These are phyloP conservation scores for Cylindrotheca fusiformis DNA, from an alignment of 108 stramenopile genomes.

Conservation along the genomic window DNA sequence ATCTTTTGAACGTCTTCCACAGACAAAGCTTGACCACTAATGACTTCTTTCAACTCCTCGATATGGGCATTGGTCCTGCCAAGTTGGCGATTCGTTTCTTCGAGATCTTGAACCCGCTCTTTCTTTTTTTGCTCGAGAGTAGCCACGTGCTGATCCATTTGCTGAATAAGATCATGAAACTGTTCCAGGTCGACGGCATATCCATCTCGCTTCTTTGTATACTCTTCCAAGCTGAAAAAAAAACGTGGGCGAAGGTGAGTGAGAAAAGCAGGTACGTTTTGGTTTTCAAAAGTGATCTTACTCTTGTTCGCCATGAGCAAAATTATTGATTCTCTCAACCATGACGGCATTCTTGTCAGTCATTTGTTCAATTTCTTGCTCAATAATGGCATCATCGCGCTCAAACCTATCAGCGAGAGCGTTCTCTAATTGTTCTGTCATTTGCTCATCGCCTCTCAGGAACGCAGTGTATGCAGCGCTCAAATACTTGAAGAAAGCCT, in stretches of 20 bases:
- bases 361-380: conserved; percentile 63
- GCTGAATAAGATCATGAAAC: conserved; percentile 75
- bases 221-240: conserved; percentile 50
- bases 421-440: conserved; percentile 59
- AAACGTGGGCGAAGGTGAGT: neutral
- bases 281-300: conserved; percentile 66
- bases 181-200: conserved; percentile 82
- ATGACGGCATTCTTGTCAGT: conserved; percentile 62
- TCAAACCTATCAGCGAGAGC: conserved; percentile 75
- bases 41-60: conserved; percentile 39
- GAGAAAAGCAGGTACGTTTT: too few species aligned
- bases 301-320: conserved; percentile 54
- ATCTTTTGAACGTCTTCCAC: conserved; percentile 71
- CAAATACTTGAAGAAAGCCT: conserved; percentile 85
- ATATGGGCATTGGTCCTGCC: conserved; percentile 33
- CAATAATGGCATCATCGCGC: conserved; percentile 54
- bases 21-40: conserved; percentile 60
- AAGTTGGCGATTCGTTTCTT: conserved; percentile 51
- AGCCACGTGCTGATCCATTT: conserved; percentile 74
- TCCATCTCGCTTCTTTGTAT: conserved; percentile 68
- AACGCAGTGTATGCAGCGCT: conserved; percentile 80
- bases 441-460: conserved; percentile 81
- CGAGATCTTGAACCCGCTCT: conserved; percentile 49
- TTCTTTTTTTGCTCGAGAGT: conserved; percentile 63
- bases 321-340: conserved; percentile 52